Percentiles rank a stretch among this genome's conserved stretches.
Evolutionary conservation across 1,139 yeast genomes (phyloP).

Genomic region (Sugiyamaella japonica): DNA sequence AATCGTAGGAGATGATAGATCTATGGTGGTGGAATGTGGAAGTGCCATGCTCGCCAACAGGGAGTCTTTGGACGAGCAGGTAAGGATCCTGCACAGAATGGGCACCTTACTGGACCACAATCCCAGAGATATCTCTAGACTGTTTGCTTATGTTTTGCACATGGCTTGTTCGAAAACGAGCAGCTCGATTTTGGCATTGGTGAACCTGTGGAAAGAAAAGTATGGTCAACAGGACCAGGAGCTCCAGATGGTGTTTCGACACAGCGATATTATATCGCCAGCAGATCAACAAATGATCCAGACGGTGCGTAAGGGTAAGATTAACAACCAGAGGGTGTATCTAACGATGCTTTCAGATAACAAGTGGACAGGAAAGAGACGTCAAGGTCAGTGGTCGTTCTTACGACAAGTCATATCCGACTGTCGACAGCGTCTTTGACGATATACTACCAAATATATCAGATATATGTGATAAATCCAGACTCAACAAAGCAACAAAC

Average conservation of each 20-base stretch:
- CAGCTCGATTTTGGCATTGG: conserved; percentile 11
- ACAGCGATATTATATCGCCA: conserved; percentile 23
- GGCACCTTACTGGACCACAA: not conserved
- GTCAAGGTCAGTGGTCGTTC: not conserved
- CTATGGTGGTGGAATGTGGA: conserved; percentile 8
- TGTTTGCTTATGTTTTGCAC: conserved; percentile 27
- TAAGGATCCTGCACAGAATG: not conserved
- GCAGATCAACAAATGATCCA: conserved; percentile 22
- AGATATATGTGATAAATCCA: not conserved
- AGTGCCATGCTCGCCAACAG: not conserved
- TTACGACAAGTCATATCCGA: not conserved
- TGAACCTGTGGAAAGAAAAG: conserved; percentile 16
- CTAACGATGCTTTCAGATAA: not conserved
- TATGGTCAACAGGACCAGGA: not conserved
- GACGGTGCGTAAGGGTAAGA: conserved; percentile 17
- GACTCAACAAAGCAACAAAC: conserved; percentile 12
- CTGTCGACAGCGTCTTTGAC: not conserved
- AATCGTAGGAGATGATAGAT: not conserved
- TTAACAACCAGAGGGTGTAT: not conserved
- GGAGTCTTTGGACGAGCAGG: not conserved
- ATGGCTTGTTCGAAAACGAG: conserved; percentile 25
- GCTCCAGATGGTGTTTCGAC: conserved; percentile 16
- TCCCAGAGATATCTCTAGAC: conserved; percentile 4
- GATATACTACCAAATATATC: conserved; percentile 8
- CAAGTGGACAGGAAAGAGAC: not conserved